phyloP scores from a whole-genome alignment of 768 basidiomycete genomes.

The Symmetrospora coprosmae region DNA sequence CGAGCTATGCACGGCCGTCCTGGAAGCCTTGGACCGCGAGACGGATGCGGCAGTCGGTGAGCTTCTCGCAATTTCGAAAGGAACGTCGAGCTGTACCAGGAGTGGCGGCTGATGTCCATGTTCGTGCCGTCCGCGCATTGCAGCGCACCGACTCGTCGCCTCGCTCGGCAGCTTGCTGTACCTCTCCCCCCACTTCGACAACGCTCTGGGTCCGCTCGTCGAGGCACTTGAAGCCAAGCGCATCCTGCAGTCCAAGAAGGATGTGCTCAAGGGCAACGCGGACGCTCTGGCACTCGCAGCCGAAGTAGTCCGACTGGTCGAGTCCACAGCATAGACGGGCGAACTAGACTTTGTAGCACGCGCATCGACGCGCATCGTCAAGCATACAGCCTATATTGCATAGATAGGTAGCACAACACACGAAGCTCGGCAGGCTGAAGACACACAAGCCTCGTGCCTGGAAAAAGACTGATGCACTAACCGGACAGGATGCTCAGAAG shows the following conservation, averaged over 20 bases:
- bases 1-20: conserved; percentile 66
- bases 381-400: too few species aligned
- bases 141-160: conserved; percentile 70
- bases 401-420: too few species aligned
- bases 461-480: too few species aligned
- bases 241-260: conserved; percentile 49
- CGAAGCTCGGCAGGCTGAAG: too few species aligned
- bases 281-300: conserved; percentile 33
- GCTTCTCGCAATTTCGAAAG: conserved; percentile 32
- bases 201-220: conserved; percentile 45
- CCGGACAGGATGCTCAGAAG: neutral
- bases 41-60: conserved; percentile 65
- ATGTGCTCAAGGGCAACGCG: conserved; percentile 37
- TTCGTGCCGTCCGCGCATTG: too few species aligned
- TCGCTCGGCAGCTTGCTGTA: conserved; percentile 63
- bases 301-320: conserved; percentile 2
- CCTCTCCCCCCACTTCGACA: conserved; percentile 54
- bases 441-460: too few species aligned
- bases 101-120: too few species aligned
- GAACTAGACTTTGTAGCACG: too few species aligned
- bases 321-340: too few species aligned
- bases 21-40: conserved; percentile 64
- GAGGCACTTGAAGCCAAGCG: conserved; percentile 55
- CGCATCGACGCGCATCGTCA: too few species aligned
- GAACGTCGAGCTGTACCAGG: too few species aligned